Conservation (phyloP, 805 yeast genomes). For the Starmerella sirachaensis region DNA sequence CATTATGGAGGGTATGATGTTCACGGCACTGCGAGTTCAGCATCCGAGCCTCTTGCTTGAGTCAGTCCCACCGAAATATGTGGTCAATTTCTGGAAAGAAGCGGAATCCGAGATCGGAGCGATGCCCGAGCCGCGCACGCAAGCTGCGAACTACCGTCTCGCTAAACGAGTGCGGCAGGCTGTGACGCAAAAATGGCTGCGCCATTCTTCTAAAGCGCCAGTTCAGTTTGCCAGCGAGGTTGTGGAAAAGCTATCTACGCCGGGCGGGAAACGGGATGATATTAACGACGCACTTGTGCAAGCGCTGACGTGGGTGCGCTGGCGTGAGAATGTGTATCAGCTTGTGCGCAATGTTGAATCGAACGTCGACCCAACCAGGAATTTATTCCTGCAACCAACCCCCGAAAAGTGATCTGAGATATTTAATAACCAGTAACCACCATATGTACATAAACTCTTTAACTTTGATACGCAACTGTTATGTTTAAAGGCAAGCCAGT, state of each 20-base stretch:
- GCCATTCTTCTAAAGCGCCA: conserved; percentile 9
- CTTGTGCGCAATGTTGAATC: conserved; percentile 1
- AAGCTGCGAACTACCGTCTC: conserved; percentile 15
- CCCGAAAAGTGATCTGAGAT: no score
- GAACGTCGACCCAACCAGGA: no score
- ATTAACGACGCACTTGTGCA: conserved; percentile 55
- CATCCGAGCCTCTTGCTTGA: conserved; percentile 13
- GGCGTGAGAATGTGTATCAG: conserved; percentile 29
- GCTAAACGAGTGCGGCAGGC: conserved; percentile 22
- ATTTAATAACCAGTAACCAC: no score
- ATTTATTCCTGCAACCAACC: no score
- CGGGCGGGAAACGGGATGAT: conserved; percentile 45
- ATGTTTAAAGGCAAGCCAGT: no score
- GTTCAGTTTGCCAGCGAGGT: conserved; percentile 4
- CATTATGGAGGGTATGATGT: conserved; percentile 41
- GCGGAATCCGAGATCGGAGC: not conserved
- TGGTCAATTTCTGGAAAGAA: conserved; percentile 22
- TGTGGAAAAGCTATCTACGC: not conserved
- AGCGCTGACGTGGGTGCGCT: conserved; percentile 39
- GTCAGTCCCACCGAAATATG: conserved; percentile 22
- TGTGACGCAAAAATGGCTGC: conserved; percentile 20
- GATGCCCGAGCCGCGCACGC: not conserved
- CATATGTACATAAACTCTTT: no score
- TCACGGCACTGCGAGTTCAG: conserved; percentile 23
- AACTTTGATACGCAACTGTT: no score